Base-by-base conservation (phyloP, 2,329 filamentous ascomycete species). In the Aspergillus sp. region DNA sequence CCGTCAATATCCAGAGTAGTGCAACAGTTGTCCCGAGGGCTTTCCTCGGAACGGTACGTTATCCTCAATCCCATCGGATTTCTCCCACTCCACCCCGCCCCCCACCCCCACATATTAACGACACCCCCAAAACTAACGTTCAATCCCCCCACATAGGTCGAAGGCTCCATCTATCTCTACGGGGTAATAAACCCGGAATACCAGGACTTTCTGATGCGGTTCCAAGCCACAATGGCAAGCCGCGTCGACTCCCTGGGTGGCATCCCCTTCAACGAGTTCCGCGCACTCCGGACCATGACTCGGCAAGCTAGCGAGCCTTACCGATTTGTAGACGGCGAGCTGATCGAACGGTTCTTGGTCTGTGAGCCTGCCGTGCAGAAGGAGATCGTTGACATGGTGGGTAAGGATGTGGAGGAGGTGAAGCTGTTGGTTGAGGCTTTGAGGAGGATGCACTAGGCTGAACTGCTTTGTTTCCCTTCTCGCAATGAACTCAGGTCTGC, bases 151-250 rank as follows among this genome's bases (percentile, higher is more conserved):
- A 12, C 34, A 50, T 65, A 95, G 91, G 86, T 93, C 48, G 93
- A 98, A 73, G 95, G 95, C 24, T 89, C 89, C 0, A 88, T 99
- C 49, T 97, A 96, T 73, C 85, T 99, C 62, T 93, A 95, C 67
- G 91, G 89, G 1, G 84, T 89, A 6, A 91, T 99, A 63, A 81
- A 87, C 3, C 81, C 89, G 0, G 73, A 82, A 4, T 86, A 89
- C 53, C 88, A 91, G 68, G 89, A 96, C 65, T 80, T 96, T 12
- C 83, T 99, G 24, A 88, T 97, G 75, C 86, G 85, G 1, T 85
- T 99, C 54, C 95, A 99, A 72, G 77, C 79, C 0, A 85, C 83
- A 39, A 83, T 98, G 56, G 86, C 89, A 5, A 79, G 82, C 3
- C 79, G 85, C 5, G 81, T 96, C 27, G 77, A 84, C 37, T 86